Percentiles rank a stretch among this genome's conserved stretches.
These are phyloP conservation scores for Meredithiella fracta DNA, from an alignment of 2,329 filamentous ascomycete genomes.

Conservation along the genomic window DNA sequence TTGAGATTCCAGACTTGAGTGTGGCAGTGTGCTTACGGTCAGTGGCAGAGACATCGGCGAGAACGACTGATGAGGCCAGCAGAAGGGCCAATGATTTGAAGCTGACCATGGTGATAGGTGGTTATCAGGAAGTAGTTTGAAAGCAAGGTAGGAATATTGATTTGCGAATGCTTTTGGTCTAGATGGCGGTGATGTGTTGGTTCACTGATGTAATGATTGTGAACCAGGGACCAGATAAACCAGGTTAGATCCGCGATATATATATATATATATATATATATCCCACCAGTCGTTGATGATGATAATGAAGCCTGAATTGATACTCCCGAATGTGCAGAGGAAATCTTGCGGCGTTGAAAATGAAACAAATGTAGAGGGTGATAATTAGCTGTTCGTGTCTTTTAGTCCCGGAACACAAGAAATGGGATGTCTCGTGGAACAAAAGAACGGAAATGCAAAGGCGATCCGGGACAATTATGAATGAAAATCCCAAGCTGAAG, in stretches of 20 bases:
- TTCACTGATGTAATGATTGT: not conserved
- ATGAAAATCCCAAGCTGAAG: too few species aligned
- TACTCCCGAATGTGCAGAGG: too few species aligned
- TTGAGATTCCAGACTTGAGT: constrained; percentile 23
- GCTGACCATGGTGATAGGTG: constrained; percentile 15
- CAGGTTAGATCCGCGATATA: not conserved
- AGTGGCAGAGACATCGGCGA: constrained; percentile 14
- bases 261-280: not conserved
- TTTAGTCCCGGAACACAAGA: too few species aligned
- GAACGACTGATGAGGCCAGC: constrained; percentile 15
- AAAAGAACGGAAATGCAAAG: too few species aligned
- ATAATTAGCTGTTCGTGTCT: too few species aligned
- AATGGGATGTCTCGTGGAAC: too few species aligned
- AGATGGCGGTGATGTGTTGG: not conserved
- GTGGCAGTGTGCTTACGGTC: constrained; percentile 31
- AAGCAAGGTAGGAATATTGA: not conserved
- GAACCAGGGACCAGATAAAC: not conserved
- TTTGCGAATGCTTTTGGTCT: not conserved
- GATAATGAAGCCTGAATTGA: too few species aligned
- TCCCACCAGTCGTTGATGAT: too few species aligned
- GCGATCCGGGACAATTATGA: too few species aligned
- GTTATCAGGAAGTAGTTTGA: not conserved
- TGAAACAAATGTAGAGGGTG: too few species aligned
- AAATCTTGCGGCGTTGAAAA: too few species aligned
- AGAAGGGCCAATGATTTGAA: constrained; percentile 16